Evolutionary conservation across 192 early-diverging fungal species (phyloP).

Genomic region (Globomyces pollinis-pini): DNA sequence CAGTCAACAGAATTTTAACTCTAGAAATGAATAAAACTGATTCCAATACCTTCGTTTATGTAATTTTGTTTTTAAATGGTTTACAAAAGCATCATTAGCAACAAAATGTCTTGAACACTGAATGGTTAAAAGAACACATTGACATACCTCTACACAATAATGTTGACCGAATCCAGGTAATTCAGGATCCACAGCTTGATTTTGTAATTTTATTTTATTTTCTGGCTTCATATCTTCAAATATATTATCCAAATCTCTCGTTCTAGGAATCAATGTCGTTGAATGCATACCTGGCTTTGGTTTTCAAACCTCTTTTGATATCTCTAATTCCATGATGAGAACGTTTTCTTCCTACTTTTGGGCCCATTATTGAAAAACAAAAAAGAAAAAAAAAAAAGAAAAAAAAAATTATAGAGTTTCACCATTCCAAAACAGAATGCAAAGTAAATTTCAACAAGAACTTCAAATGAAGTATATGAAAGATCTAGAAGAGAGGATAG

Average conservation of each 20-base stretch:
- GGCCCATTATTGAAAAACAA: constrained; percentile 4
- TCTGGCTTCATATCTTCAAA: constrained; percentile 78
- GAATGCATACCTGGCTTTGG: too few species aligned
- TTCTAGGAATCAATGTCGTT: too few species aligned
- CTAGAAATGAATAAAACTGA: too few species aligned
- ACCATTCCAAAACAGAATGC: too few species aligned
- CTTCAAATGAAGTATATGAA: too few species aligned
- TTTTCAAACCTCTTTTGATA: constrained; percentile 71
- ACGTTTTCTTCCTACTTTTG: constrained; percentile 25
- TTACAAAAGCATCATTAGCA: constrained; percentile 44
- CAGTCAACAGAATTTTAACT: constrained; percentile 70
- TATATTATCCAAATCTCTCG: constrained; percentile 93
- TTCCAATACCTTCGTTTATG: constrained; percentile 88
- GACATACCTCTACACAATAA: constrained; percentile 87
- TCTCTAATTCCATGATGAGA: constrained; percentile 36
- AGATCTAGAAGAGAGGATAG: too few species aligned
- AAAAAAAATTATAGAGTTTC: too few species aligned
- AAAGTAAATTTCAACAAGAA: too few species aligned
- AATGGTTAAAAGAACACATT: too few species aligned
- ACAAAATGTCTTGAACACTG: constrained; percentile 64
- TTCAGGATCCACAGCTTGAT: constrained; percentile 65
- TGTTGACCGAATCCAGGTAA: constrained; percentile 84
- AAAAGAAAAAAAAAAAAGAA: background rate
- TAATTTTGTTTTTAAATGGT: constrained; percentile 69
- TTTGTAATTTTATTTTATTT: constrained; percentile 45